Evolutionary conservation across 768 basidiomycete species (phyloP), one percentile per base, ranked within the genome.

Genomic region (Mycena leptocephala): DNA sequence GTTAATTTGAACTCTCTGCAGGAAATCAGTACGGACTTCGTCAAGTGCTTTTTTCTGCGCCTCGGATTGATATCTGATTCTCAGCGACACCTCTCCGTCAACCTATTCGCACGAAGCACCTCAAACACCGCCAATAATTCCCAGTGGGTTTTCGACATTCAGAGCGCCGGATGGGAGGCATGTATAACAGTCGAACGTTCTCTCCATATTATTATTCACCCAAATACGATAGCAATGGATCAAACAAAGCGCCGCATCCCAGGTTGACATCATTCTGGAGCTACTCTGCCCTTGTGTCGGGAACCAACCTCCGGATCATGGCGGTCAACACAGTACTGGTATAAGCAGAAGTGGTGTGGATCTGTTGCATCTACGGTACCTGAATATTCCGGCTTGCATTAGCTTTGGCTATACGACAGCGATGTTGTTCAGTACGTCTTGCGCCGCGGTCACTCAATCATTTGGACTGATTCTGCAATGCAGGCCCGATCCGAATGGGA

Each of bases 351-450:
- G 84, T 84, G 64, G 69, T 26, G 33, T 16, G 22, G 4, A n/a
- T 46, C 48, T n/a, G 14, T 2, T 26, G 11, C 11, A 26, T 14
- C 13, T 28, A 28, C 39, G 20, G 59, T 37, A 5, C 30, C 33
- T 61, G 22, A 65, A 53, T 43, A 39, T 30, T 68, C 39, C 26
- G 39, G 46, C 9, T 30, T 41, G 35, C 59, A 84, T n/a, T n/a
- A 85, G 76, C 85, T 87, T 77, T 87, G 85, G 85, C 77, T 87
- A 0, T 88, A 87, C 73, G 86, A 87, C 76, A 84, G 83, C 37
- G 84, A 87, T 55, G 68, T 72, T 16, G 80, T 82, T 16, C 82
- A 83, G 84, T 84, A 62, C 61, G 84, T 76, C 43, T 16, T 14
- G 33, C 20, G 20, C 41, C 66, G n/a, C 41, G 41, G 28, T 20